Evolutionary conservation across 2,329 filamentous ascomycete species (phyloP).

Genomic region (Penicillium sp.): DNA sequence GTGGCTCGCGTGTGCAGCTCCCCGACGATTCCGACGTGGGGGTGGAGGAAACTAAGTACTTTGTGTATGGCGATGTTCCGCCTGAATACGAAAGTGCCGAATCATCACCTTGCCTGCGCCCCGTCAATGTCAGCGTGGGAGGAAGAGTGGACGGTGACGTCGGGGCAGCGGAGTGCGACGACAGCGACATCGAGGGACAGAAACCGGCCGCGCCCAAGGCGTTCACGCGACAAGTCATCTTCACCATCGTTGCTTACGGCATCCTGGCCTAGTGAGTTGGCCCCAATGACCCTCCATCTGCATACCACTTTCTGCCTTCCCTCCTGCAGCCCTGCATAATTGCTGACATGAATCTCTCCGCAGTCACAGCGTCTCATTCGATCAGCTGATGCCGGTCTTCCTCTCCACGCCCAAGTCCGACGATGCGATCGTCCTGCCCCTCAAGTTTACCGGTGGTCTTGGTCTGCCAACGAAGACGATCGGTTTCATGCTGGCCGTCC

Average conservation of each 20-base stretch:
- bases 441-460: conserved; percentile 89
- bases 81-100: conserved; percentile 71
- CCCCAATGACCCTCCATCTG: conserved; percentile 3
- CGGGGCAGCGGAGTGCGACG: conserved; percentile 47
- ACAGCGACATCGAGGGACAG: conserved; percentile 51
- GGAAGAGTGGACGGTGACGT: conserved; percentile 25
- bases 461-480: conserved; percentile 82
- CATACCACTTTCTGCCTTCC: background rate
- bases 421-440: conserved; percentile 68
- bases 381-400: conserved; percentile 91
- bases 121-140: conserved; percentile 29
- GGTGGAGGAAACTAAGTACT: conserved; percentile 46
- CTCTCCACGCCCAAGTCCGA: conserved; percentile 71
- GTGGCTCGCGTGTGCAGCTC: conserved; percentile 38
- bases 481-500: conserved; percentile 84
- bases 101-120: conserved; percentile 58
- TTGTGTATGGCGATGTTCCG: conserved; percentile 65
- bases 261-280: conserved; percentile 88
- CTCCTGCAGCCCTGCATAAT: conserved; percentile 51
- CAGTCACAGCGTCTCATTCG: conserved; percentile 96
- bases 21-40: conserved; percentile 55
- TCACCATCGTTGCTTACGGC: conserved; percentile 88
- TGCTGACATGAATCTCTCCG: conserved; percentile 38
- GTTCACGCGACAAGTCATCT: conserved; percentile 83
- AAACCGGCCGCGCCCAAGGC: conserved; percentile 60